Evolutionary conservation across 192 early-diverging fungal genomes (phyloP).

Genomic region (Pecoramyces ruminantium): DNA sequence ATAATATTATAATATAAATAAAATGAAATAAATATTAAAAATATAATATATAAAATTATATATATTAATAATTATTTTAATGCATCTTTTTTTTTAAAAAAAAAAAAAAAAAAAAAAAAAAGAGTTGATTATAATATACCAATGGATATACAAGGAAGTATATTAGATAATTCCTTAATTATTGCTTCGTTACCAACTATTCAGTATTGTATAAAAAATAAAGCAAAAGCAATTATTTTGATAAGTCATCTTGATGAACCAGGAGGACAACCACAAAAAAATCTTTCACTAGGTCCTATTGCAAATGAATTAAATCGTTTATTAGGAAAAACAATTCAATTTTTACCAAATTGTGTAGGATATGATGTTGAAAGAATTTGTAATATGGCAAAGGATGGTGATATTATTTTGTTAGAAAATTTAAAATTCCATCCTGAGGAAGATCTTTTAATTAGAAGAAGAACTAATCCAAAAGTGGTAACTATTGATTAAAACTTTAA

Average conservation of each 20-base stretch:
- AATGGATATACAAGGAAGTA: background rate
- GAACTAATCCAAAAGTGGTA: background rate
- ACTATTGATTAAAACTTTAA: background rate
- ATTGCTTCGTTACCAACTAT: background rate
- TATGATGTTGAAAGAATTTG: background rate
- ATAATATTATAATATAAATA: no score
- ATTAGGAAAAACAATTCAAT: background rate
- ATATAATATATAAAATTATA: no score
- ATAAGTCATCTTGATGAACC: background rate
- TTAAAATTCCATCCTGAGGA: background rate
- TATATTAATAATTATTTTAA: no score
- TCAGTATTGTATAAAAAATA: background rate
- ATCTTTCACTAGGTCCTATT: background rate
- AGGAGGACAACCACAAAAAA: background rate
- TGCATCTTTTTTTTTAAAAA: no score
- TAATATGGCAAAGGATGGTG: background rate
- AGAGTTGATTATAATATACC: background rate
- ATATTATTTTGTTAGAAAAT: background rate
- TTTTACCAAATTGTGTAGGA: background rate
- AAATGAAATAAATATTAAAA: no score
- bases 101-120: no score
- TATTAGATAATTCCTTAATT: background rate
- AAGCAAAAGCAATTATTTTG: background rate
- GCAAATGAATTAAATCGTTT: background rate
- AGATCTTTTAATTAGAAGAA: background rate